A percentile compares a stretch with the other conserved stretches of the same genome.
These are phyloP conservation scores for Blastobotrys parvus DNA, from an alignment of 805 yeast genomes.

Conservation along the genomic window DNA sequence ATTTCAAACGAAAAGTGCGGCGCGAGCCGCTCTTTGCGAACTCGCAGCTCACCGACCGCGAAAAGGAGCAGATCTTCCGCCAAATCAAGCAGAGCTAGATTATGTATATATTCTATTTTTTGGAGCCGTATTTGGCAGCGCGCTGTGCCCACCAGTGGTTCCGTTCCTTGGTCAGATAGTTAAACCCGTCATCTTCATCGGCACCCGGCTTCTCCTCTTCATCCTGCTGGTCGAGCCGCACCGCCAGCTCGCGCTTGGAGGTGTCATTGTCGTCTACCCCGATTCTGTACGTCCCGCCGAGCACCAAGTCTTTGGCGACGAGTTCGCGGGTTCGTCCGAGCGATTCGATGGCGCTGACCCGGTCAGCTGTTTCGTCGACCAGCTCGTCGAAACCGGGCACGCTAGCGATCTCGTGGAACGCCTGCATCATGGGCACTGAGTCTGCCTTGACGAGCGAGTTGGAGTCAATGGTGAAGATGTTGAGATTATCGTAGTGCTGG, in stretches of 20 bases:
- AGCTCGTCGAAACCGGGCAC: conserved; percentile 65
- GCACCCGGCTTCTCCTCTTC: conserved; percentile 11
- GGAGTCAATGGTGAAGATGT: conserved; percentile 72
- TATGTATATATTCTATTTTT: not conserved
- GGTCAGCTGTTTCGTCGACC: conserved; percentile 52
- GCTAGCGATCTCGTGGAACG: conserved; percentile 67
- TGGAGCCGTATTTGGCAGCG: conserved; percentile 13
- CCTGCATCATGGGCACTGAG: conserved; percentile 84
- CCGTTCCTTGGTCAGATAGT: conserved; percentile 13
- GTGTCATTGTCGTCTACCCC: conserved; percentile 3
- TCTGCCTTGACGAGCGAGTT: conserved; percentile 67
- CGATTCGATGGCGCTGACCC: conserved; percentile 70
- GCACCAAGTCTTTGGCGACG: conserved; percentile 57
- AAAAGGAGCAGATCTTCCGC: conserved; percentile 32
- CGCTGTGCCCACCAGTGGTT: conserved; percentile 18
- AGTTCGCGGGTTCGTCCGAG: conserved; percentile 71
- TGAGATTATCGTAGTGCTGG: conserved; percentile 63
- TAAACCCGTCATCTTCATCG: conserved; percentile 19
- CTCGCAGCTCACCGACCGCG: conserved; percentile 28
- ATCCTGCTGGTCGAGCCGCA: conserved; percentile 11
- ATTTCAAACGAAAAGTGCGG: conserved; percentile 33
- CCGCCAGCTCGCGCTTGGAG: conserved; percentile 2
- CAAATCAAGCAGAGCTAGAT: not conserved
- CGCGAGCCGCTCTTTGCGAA: conserved; percentile 21
- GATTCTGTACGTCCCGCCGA: conserved; percentile 21